A percentile compares a stretch with the other conserved stretches of the same genome.
Evolutionary conservation across 2,329 filamentous ascomycete species (phyloP).

Genomic region (Geosmithia flava): DNA sequence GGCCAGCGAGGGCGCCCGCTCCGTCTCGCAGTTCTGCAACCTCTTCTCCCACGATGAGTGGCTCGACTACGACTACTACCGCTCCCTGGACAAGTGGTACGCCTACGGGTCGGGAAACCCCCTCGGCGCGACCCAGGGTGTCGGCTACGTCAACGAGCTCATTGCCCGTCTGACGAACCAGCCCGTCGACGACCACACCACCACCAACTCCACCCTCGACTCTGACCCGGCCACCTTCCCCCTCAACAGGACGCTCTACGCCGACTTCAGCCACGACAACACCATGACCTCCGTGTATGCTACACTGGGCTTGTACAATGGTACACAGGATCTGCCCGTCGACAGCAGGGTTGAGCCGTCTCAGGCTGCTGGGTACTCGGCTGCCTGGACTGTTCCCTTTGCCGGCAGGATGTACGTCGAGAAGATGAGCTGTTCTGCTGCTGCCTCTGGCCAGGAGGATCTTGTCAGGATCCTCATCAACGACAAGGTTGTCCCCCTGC

Average conservation of each 20-base stretch:
- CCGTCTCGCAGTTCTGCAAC: constrained; percentile 58
- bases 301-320: constrained; percentile 68
- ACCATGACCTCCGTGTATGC: constrained; percentile 67
- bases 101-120: constrained; percentile 65
- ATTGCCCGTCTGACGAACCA: constrained; percentile 62
- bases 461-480: constrained; percentile 73
- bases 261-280: constrained; percentile 89
- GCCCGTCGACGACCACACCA: constrained; percentile 61
- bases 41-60: constrained; percentile 67
- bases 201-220: constrained; percentile 69
- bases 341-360: constrained; percentile 33
- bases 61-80: constrained; percentile 68
- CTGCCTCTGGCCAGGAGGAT: constrained; percentile 35
- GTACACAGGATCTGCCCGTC: constrained; percentile 39
- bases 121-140: constrained; percentile 72
- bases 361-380: constrained; percentile 55
- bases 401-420: constrained; percentile 73
- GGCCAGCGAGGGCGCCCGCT: constrained; percentile 33
- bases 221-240: constrained; percentile 58
- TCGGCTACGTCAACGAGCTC: constrained; percentile 81
- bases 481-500: constrained; percentile 63
- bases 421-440: constrained; percentile 58
- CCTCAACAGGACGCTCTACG: constrained; percentile 56
- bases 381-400: constrained; percentile 74
- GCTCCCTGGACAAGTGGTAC: constrained; percentile 76